Percentiles rank a stretch among this genome's conserved stretches.
These are phyloP conservation scores for Acanthamoeba sp. DNA, from an alignment of 208 protist species.

Conservation along the genomic window DNA sequence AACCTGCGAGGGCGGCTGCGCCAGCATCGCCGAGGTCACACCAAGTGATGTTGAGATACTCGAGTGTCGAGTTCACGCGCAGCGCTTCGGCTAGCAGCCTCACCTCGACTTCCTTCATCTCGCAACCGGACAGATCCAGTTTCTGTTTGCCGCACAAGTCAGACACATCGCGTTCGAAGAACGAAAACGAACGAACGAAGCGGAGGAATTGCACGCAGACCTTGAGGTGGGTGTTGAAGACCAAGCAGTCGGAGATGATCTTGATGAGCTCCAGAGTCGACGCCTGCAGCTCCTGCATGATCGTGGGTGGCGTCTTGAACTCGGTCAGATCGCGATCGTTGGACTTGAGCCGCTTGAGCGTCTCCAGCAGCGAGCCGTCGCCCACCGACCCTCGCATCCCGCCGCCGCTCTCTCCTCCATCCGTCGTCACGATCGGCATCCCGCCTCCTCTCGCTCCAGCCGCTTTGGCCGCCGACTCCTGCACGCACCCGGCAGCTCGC, in stretches of 20 bases:
- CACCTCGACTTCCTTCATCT: constrained; percentile 51
- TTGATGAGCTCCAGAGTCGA: constrained; percentile 37
- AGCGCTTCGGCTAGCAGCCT: constrained; percentile 25
- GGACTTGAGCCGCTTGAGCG: constrained; percentile 51
- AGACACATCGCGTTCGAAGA: not conserved
- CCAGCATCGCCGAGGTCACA: constrained; percentile 34
- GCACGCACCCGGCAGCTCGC: too few relatives aligned
- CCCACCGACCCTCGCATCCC: not conserved
- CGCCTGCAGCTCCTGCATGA: constrained; percentile 41
- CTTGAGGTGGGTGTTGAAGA: constrained; percentile 70
- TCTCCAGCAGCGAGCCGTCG: not conserved
- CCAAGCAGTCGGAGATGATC: constrained; percentile 52
- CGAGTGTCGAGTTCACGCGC: constrained; percentile 48
- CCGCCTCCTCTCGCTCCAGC: not conserved
- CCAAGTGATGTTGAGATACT: constrained; percentile 42
- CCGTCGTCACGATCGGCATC: too few relatives aligned
- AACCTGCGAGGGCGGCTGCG: constrained; percentile 1
- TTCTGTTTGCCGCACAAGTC: not conserved
- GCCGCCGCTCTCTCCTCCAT: not conserved
- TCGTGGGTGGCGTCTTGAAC: constrained; percentile 19
- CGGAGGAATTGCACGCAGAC: not conserved
- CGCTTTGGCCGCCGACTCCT: not conserved
- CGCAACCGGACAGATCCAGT: constrained; percentile 50
- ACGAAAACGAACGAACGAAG: constrained; percentile 24
- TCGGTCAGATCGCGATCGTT: constrained; percentile 43